Base-by-base conservation (phyloP, 2,329 filamentous ascomycete species). In the Epichloe coenophiala region DNA sequence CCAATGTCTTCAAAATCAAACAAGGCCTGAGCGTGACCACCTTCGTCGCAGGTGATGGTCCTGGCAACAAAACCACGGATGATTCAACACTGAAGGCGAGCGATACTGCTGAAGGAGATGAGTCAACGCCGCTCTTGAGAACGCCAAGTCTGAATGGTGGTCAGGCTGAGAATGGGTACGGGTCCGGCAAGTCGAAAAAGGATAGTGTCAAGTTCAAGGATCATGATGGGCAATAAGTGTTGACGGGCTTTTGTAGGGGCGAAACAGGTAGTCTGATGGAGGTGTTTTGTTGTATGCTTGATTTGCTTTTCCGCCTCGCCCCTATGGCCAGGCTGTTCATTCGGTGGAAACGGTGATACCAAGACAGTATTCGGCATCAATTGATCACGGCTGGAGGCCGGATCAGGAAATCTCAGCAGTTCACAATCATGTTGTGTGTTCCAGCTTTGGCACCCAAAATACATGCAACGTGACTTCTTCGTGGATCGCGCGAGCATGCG, bases 1-100 rank as follows among this genome's bases (percentile, higher is more conserved):
- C 76, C 17, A 76, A 78, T 17, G 76, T 81, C 1, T 81, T 86
- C 57, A 84, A 84, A 64, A 81, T 85, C 57, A 86, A 86, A 66
- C 68, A 69, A 56, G 68, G 68, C 27, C 47, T 56, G 15, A 53
- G 52, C 27, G 55, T 57, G 41, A 55, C 56, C 7, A 56, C 56
- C 1, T 44, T 55, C 21, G 45, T 56, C 6, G 45, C 51, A 13
- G 33, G 46, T 3, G 47, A 50, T 27, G 36, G 49, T 17, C 21
- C 31, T 13, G 54, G 51, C 35, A 47, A 42, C 38, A 55, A 45
- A 43, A 31, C 45, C 7, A 12, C 43, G 12, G 51, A 57, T 27
- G 54, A 51, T 8, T 37, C 44, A 8, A 17, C 38, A 43, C n/a
- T 17, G 21, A 49, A 43, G 23, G 39, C 13, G 17, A 15, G 38